Percentiles rank a stretch among this genome's conserved stretches.
phyloP scores from a whole-genome alignment of 352 stramenopile genomes.

The Globisporangium nodosum region DNA sequence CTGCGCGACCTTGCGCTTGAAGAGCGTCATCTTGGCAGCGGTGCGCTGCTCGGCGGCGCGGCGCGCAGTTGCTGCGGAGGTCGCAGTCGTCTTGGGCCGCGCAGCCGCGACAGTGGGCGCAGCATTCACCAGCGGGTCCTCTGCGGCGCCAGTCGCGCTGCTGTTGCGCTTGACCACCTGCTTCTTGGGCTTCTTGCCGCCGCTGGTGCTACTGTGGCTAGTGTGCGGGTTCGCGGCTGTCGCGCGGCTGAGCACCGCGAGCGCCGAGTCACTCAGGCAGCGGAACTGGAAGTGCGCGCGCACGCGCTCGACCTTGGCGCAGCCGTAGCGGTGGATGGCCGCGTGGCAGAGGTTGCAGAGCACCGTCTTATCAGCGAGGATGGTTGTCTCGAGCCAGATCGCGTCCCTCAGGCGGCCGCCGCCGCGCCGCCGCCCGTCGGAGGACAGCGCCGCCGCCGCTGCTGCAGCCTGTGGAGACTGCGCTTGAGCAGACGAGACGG shows the following conservation, averaged over 20 bases:
- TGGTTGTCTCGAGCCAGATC: constrained; percentile 54
- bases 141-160: neutral
- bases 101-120: neutral
- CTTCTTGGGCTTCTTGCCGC: constrained; percentile 3
- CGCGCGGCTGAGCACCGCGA: neutral
- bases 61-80: neutral
- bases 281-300: constrained; percentile 64
- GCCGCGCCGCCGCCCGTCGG: constrained; percentile 21
- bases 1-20: constrained; percentile 58
- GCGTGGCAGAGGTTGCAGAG: constrained; percentile 63
- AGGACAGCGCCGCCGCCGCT: neutral
- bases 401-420: constrained; percentile 45
- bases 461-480: neutral
- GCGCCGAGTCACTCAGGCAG: constrained; percentile 17
- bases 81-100: neutral
- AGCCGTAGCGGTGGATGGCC: constrained; percentile 64
- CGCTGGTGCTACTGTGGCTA: constrained; percentile 17
- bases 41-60: constrained; percentile 19
- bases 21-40: constrained; percentile 42
- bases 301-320: constrained; percentile 67
- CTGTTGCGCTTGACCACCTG: neutral
- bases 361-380: constrained; percentile 49
- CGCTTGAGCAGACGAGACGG: neutral
- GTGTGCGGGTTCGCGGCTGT: neutral
- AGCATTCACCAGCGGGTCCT: neutral